Percentiles rank a stretch among this genome's conserved stretches.
Conservation (phyloP, 495 filamentous ascomycete genomes). For the Parathielavia hyrcaniae region DNA sequence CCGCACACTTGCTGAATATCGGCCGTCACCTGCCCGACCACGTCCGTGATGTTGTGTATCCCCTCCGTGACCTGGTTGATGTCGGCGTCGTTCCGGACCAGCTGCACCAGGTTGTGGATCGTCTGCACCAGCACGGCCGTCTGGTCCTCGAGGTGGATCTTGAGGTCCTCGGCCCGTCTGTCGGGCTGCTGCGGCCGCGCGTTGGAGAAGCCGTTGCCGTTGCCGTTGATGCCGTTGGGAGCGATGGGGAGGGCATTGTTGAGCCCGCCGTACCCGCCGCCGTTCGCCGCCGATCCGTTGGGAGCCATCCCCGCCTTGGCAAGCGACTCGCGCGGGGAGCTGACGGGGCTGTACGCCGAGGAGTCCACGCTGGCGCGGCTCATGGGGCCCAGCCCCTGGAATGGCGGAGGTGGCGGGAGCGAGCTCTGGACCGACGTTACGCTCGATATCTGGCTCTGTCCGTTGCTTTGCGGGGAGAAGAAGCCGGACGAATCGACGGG, state of each 20-base stretch:
- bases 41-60: constrained; percentile 61
- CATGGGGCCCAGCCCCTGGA: constrained; percentile 42
- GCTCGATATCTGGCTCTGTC: constrained; percentile 30
- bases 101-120: constrained; percentile 73
- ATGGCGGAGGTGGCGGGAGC: constrained; percentile 42
- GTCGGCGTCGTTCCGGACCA: constrained; percentile 64
- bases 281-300: constrained; percentile 29
- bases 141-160: constrained; percentile 76
- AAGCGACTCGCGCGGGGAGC: constrained; percentile 49
- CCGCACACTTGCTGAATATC: constrained; percentile 50
- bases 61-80: constrained; percentile 62
- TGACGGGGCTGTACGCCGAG: constrained; percentile 50
- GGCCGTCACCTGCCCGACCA: constrained; percentile 62
- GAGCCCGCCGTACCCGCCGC: constrained; percentile 29
- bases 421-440: constrained; percentile 34
- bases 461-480: constrained; percentile 45
- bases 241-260: constrained; percentile 35
- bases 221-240: constrained; percentile 25
- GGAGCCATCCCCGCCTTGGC: constrained; percentile 33
- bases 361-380: constrained; percentile 45
- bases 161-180: constrained; percentile 64
- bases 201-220: constrained; percentile 17
- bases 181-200: constrained; percentile 25
- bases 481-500: constrained; percentile 49
- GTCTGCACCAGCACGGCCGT: constrained; percentile 72